A percentile compares a stretch with the other conserved stretches of the same genome.
Evolutionary conservation across 106 monocot species (phyloP).

Genomic region (Allium cepa): DNA sequence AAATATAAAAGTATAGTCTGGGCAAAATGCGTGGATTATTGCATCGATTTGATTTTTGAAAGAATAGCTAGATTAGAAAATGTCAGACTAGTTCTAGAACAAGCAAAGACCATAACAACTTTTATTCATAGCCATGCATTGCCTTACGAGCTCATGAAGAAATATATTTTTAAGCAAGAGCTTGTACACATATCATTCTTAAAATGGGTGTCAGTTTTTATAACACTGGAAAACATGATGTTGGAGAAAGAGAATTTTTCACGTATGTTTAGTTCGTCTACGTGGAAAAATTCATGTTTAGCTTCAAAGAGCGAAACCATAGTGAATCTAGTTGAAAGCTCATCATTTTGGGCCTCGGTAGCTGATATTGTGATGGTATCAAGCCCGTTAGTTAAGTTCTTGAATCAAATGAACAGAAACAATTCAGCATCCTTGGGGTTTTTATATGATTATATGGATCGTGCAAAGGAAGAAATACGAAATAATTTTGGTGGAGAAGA

Average conservation of each 20-base stretch:
- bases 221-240: slow-evolving; percentile 46
- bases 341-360: slow-evolving; percentile 59
- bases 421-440: slow-evolving; percentile 48
- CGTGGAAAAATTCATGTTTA: slow-evolving; percentile 34
- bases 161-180: slow-evolving; percentile 29
- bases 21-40: slow-evolving; percentile 49
- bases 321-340: slow-evolving; percentile 31
- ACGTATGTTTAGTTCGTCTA: slow-evolving; percentile 41
- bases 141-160: slow-evolving; percentile 39
- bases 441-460: slow-evolving; percentile 81
- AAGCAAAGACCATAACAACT: slow-evolving; percentile 42
- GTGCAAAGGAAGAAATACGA: slow-evolving; percentile 60
- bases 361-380: slow-evolving; percentile 45
- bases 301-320: slow-evolving; percentile 37
- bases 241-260: slow-evolving; percentile 52
- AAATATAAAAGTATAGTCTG: slow-evolving; percentile 47
- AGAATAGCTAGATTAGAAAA: slow-evolving; percentile 42
- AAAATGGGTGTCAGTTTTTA: slow-evolving; percentile 38
- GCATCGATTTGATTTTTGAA: slow-evolving; percentile 64
- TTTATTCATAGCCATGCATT: slow-evolving; percentile 56
- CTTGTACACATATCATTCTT: slow-evolving; percentile 34
- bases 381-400: slow-evolving; percentile 40
- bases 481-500: slow-evolving; percentile 36
- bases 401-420: slow-evolving; percentile 27
- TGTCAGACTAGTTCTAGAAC: slow-evolving; percentile 34